Evolutionary conservation across 2,329 filamentous ascomycete species (phyloP), one percentile per base, ranked within the genome.

Genomic region (Fusarium sp.): DNA sequence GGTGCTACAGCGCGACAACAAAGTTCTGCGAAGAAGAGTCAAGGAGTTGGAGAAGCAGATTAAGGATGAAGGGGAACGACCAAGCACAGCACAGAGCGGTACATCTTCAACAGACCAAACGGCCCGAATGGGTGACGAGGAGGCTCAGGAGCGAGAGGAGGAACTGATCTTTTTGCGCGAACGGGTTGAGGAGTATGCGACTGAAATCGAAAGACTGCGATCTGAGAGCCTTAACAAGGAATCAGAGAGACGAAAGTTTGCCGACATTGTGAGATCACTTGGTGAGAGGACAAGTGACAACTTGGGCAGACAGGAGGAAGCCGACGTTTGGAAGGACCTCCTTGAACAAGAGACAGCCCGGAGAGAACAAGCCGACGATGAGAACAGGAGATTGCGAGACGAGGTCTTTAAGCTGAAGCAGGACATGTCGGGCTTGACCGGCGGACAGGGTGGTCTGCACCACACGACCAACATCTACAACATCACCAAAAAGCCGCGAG

Each of bases 241-340:
- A 81, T 90, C 92, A 2, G 96, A 98, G 80, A 97, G 97, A 85
- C 89, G 95, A 73, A 93, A 93, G 74, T 89, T 98, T 82, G 93
- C 93, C 0, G 95, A 98, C 77, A 91, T 95, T 73, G 91, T 98
- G 68, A 87, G 87, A 74, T 85, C 85, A 0, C 81, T 90, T 78
- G 86, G 82, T 73, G 86, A 81, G 84, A 87, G 79, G 80, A 88
- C 80, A 71, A 87, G 79, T 81, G 90, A 84, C 78, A 85, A 81
- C 47, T 80, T 89, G 8, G 87, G 86, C 3, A 85, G 87, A 13
- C 88, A 91, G 70, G 90, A 91, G 74, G 89, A 91, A 76, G 87
- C 93, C 80, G 95, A 97, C 71, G 96, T 98, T 82, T 98, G 95
- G 93, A 98, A 97, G 81, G 96, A 98, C 77, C 90, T 98, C 70